Conservation (phyloP, 2,329 filamentous ascomycete species). For the Trichophyton schoenleinii region DNA sequence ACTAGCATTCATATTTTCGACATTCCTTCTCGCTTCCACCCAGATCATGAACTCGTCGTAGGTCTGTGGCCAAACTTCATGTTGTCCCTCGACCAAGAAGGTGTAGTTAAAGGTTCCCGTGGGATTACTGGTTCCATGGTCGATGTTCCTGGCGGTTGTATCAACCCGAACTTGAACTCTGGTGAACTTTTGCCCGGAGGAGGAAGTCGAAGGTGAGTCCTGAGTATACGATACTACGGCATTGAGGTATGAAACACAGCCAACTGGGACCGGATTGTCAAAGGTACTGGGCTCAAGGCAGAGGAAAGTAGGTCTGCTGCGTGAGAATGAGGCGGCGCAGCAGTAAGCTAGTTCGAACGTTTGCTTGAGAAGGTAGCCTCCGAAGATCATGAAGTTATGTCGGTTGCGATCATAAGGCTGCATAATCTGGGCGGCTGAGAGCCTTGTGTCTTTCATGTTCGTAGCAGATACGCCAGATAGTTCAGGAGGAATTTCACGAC, state of each 20-base stretch:
- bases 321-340: constrained; percentile 58
- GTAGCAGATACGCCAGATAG: constrained; percentile 26
- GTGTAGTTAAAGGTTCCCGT: constrained; percentile 69
- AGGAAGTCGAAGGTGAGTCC: constrained; percentile 37
- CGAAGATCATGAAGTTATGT: constrained; percentile 69
- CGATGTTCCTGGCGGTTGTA: constrained; percentile 58
- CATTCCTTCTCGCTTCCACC: constrained; percentile 47
- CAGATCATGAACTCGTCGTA: constrained; percentile 56
- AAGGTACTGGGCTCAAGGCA: constrained; percentile 63
- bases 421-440: constrained; percentile 60
- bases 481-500: not conserved
- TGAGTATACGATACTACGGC: constrained; percentile 56
- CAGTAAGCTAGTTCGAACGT: constrained; percentile 67
- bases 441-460: constrained; percentile 50
- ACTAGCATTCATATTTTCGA: constrained; percentile 39
- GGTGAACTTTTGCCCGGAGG: constrained; percentile 37
- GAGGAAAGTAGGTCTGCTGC: constrained; percentile 57
- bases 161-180: constrained; percentile 59
- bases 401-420: constrained; percentile 59
- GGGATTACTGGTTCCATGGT: constrained; percentile 53
- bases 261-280: constrained; percentile 62
- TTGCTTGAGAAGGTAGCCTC: constrained; percentile 60
- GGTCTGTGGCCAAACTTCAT: constrained; percentile 53
- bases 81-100: constrained; percentile 51
- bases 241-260: constrained; percentile 61